Evolutionary conservation across 148 eudicot species (phyloP).

Genomic region (Rhododendron mucronatum): DNA sequence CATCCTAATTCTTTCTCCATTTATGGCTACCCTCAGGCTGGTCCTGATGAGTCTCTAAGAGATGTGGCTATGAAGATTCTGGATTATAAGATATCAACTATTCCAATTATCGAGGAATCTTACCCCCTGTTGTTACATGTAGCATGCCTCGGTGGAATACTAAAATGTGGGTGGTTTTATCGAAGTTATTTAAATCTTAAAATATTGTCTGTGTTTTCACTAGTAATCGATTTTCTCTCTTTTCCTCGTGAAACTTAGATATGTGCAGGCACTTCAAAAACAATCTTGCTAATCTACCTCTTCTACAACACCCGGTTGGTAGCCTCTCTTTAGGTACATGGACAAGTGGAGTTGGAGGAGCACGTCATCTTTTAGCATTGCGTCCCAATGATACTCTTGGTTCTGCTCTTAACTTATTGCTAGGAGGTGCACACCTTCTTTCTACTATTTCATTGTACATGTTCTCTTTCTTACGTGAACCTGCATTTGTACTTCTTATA

Average conservation of each 20-base stretch:
- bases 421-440: slow-evolving; percentile 21
- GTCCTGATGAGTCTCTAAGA: slow-evolving; percentile 42
- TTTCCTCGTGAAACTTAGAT: slow-evolving; percentile 21
- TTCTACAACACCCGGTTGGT: slow-evolving; percentile 37
- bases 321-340: slow-evolving; percentile 37
- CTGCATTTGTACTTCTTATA: background rate
- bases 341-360: slow-evolving; percentile 20
- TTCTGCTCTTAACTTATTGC: slow-evolving; percentile 31
- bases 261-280: slow-evolving; percentile 29
- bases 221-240: background rate
- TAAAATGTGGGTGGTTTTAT: slow-evolving; percentile 32
- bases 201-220: background rate
- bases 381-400: slow-evolving; percentile 29
- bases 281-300: slow-evolving; percentile 27
- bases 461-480: background rate
- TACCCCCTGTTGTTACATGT: slow-evolving; percentile 31
- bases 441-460: background rate
- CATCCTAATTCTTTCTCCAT: background rate
- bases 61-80: slow-evolving; percentile 33
- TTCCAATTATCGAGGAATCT: slow-evolving; percentile 38
- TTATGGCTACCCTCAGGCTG: slow-evolving; percentile 25
- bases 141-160: slow-evolving; percentile 43
- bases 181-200: background rate
- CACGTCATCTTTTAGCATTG: slow-evolving; percentile 25
- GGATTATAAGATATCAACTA: slow-evolving; percentile 34